These are phyloP conservation scores for Nevesoporus exiguus DNA, from an alignment of 768 basidiomycete genomes.

Conservation along the genomic window DNA sequence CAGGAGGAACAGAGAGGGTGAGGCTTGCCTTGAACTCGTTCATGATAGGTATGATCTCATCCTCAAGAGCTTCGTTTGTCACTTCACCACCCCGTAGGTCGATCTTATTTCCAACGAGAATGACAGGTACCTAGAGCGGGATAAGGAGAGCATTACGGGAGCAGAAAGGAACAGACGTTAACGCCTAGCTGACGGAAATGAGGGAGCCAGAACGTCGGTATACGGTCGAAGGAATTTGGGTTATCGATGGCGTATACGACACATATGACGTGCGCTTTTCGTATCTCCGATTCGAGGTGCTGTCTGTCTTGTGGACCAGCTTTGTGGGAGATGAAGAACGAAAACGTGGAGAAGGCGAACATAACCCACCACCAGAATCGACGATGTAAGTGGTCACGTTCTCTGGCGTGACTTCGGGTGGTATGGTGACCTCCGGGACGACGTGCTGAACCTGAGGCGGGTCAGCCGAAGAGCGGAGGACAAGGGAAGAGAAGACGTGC, in stretches of 20 bases:
- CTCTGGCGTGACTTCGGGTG: conserved; percentile 94
- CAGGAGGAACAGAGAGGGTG: conserved; percentile 1
- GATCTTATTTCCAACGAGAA: conserved; percentile 98
- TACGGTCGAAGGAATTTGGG: conserved; percentile 92
- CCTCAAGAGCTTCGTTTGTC: conserved; percentile 90
- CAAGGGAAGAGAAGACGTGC: conserved; percentile 41
- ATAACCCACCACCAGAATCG: conserved; percentile 83
- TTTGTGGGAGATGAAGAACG: conserved; percentile 31
- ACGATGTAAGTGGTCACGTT: conserved; percentile 98
- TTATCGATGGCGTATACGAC: conserved; percentile 97
- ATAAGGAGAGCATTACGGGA: conserved; percentile 4
- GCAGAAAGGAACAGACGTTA: conserved; percentile 57
- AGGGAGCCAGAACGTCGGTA: conserved; percentile 98
- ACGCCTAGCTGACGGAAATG: conserved; percentile 93
- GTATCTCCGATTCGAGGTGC: conserved; percentile 92
- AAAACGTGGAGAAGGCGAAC: background rate
- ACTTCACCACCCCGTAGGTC: conserved; percentile 91
- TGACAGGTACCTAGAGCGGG: conserved; percentile 77
- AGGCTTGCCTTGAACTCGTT: conserved; percentile 88
- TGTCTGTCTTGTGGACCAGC: conserved; percentile 82
- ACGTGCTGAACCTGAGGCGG: conserved; percentile 74
- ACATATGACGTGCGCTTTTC: conserved; percentile 97
- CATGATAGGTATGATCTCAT: conserved; percentile 96
- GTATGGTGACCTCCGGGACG: conserved; percentile 96
- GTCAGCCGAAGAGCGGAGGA: conserved; percentile 2